These are phyloP conservation scores for Trifolium dubium DNA, from an alignment of 306 rosid genomes.

Conservation along the genomic window DNA sequence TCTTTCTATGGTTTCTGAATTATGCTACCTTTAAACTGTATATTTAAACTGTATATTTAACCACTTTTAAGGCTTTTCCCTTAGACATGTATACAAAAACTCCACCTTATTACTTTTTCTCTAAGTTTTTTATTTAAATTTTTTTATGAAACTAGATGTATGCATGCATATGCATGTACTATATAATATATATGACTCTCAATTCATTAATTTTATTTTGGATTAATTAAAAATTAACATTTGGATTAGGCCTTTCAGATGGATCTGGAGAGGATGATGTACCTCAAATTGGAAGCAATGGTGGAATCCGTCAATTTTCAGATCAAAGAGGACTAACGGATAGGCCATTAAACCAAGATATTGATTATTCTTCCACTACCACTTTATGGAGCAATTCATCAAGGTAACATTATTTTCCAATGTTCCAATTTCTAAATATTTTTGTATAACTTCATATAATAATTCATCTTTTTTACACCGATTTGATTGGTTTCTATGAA, in stretches of 20 bases:
- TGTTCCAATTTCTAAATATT: background rate
- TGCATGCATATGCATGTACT: conserved; percentile 9
- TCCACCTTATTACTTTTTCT: background rate
- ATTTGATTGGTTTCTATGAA: background rate
- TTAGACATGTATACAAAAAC: background rate
- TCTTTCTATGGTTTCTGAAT: conserved; percentile 29
- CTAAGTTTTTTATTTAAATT: too few species aligned
- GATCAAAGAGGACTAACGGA: conserved; percentile 65
- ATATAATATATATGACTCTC: too few species aligned
- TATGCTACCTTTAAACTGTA: background rate
- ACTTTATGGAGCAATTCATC: conserved; percentile 90
- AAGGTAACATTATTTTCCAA: conserved; percentile 51
- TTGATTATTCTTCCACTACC: conserved; percentile 55
- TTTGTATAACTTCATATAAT: too few species aligned
- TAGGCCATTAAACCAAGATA: conserved; percentile 56
- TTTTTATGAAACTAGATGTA: background rate
- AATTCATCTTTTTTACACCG: background rate
- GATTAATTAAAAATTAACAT: background rate
- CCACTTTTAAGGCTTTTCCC: background rate
- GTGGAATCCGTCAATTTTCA: conserved; percentile 46
- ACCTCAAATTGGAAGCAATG: conserved; percentile 53
- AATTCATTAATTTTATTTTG: conserved; percentile 6
- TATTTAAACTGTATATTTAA: background rate
- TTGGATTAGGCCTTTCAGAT: conserved; percentile 72
- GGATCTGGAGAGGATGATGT: conserved; percentile 90